These are phyloP conservation scores for Xerocomus potaroensis DNA, from an alignment of 768 basidiomycete genomes.

Conservation along the genomic window DNA sequence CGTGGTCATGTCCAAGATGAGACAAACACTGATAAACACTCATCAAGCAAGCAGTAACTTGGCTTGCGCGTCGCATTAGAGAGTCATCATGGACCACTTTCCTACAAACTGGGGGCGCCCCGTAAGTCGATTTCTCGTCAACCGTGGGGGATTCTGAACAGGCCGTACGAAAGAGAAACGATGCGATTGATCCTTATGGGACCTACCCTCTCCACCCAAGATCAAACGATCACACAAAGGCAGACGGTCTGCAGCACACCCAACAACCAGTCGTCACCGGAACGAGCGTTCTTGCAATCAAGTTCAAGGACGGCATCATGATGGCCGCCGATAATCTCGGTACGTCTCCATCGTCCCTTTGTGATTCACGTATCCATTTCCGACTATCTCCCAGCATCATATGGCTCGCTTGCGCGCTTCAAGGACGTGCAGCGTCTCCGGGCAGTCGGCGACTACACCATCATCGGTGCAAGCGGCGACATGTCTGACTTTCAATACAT, in stretches of 20 bases:
- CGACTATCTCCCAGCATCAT: constrained; percentile 61
- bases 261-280: constrained; percentile 96
- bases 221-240: constrained; percentile 41
- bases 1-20: constrained; percentile 23
- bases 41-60: too few relatives aligned
- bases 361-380: not conserved
- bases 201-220: constrained; percentile 76
- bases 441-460: constrained; percentile 75
- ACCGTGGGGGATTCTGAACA: not conserved
- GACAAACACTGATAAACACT: constrained; percentile 19
- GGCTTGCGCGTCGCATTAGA: constrained; percentile 11
- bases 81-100: constrained; percentile 67
- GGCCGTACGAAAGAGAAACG: constrained; percentile 55
- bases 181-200: constrained; percentile 67
- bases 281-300: constrained; percentile 91
- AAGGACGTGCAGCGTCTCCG: constrained; percentile 90
- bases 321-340: constrained; percentile 98
- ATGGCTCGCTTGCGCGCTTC: constrained; percentile 96
- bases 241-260: constrained; percentile 70
- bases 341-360: constrained; percentile 34
- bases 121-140: constrained; percentile 36
- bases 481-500: constrained; percentile 98
- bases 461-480: constrained; percentile 92
- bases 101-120: constrained; percentile 82
- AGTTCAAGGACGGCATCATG: constrained; percentile 96